phyloP scores from a whole-genome alignment of 345 rosid genomes.

The Psidium guajava region DNA sequence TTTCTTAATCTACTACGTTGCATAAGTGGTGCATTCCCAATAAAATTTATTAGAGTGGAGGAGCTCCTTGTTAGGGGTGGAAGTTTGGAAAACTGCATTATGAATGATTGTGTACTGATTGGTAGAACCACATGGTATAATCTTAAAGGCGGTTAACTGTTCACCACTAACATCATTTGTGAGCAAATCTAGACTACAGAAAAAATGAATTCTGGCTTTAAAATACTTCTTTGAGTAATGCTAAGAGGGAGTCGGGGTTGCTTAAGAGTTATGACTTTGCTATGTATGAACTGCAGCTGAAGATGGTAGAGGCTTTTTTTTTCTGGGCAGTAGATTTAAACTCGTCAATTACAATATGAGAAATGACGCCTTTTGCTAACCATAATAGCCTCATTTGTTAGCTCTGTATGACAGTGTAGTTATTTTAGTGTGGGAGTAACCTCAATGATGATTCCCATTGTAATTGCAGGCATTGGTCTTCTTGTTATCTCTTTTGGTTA shows the following conservation, averaged over 20 bases:
- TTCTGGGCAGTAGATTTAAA: background rate
- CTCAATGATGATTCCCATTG: background rate
- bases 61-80: background rate
- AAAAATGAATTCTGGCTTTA: background rate
- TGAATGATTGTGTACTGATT: background rate
- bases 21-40: background rate
- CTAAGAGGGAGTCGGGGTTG: background rate
- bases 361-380: background rate
- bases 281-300: background rate
- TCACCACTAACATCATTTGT: background rate
- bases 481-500: slow-evolving; percentile 69
- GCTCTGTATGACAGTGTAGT: background rate
- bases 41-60: background rate
- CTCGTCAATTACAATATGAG: background rate
- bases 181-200: background rate
- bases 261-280: background rate
- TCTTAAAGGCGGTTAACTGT: background rate
- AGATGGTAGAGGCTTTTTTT: background rate
- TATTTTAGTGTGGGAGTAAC: background rate
- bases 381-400: background rate
- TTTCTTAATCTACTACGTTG: background rate
- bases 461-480: slow-evolving; percentile 68
- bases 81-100: background rate
- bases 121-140: background rate
- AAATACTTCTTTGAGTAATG: background rate